Base-by-base conservation (phyloP, 495 filamentous ascomycete species). In the Neurospora sp. region DNA sequence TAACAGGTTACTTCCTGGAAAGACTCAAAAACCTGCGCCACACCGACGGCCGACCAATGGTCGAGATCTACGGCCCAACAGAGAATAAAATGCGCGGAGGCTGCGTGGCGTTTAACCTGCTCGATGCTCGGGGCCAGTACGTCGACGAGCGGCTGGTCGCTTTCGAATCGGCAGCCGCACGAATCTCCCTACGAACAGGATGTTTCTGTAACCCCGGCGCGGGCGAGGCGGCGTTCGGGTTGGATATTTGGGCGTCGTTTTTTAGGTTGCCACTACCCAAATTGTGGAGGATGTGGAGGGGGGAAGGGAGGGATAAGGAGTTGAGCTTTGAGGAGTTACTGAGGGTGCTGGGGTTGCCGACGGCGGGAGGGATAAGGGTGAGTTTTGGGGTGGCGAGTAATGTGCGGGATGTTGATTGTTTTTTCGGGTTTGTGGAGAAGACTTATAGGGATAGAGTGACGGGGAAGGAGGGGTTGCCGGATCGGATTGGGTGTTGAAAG, bases 201-300 rank as follows among this genome's bases (percentile, higher is more conserved):
- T 35, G 85, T 62, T 83, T 91, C 38, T 91, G 89, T 76, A 91
- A 91, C 73, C 89, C 89, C 0, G 89, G 88, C 5, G 89, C 74
- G 3, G 79, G 76, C 12, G 80, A 82, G 70, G 71, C 70, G 5
- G 77, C 79, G 10, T 74, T 81, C 1, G 76, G 70, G 12, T 7
- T 81, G 40, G 69, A 70, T 44, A 18, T 66, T 5, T 35, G 54
- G 54, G 12, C 23, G 54, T 66, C 54, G 54, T 66, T 66, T 0
- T 16, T 4, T 0, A 35, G 27, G 6, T 2, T 66, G 12, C 54
- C 54, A 2, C 7, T 39, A 0, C 31, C 37, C 10, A 11, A 20
- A 1, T 7, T 80, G 31, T 23, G 72, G n/a, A 73, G 46, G 11
- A 54, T 81, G 70, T 39, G 69, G 1, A 66, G 54, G 1, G 54